Conservation (phyloP, 1,139 yeast species). For the Nematodospora anomalae region DNA sequence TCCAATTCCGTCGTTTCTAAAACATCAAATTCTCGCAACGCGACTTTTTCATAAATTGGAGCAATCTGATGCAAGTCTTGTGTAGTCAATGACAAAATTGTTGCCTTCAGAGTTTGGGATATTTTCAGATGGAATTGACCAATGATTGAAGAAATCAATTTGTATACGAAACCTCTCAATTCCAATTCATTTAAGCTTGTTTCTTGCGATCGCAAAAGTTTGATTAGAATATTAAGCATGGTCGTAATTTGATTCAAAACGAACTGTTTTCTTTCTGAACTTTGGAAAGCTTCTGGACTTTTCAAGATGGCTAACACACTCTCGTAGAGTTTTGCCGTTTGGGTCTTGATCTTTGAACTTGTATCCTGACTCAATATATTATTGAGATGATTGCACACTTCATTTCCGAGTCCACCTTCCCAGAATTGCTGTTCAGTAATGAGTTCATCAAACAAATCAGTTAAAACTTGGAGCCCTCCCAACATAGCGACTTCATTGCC, state of each 20-base stretch:
- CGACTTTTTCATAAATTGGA: conserved; percentile 16
- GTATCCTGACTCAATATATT: conserved; percentile 33
- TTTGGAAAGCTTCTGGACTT: conserved; percentile 50
- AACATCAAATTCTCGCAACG: conserved; percentile 11
- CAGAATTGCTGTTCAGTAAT: conserved; percentile 86
- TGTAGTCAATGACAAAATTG: conserved; percentile 18
- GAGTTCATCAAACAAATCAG: conserved; percentile 81
- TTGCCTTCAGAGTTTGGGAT: conserved; percentile 19
- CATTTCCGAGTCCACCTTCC: conserved; percentile 63
- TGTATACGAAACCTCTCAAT: conserved; percentile 29
- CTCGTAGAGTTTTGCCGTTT: conserved; percentile 53
- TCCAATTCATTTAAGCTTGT: conserved; percentile 22
- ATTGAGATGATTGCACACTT: conserved; percentile 50
- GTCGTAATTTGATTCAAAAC: conserved; percentile 29
- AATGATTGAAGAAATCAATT: conserved; percentile 27
- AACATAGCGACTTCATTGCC: conserved; percentile 38
- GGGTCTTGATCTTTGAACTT: conserved; percentile 42
- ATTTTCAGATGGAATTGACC: conserved; percentile 36
- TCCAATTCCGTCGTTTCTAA: conserved; percentile 16
- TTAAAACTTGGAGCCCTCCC: conserved; percentile 71
- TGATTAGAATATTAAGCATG: conserved; percentile 21
- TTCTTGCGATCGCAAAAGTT: conserved; percentile 20
- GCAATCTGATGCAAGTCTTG: conserved; percentile 24
- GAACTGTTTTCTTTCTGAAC: conserved; percentile 29
- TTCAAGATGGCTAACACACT: conserved; percentile 53